Evolutionary conservation across 2,329 filamentous ascomycete genomes (phyloP).

Genomic region (Delphinella strobiligena): DNA sequence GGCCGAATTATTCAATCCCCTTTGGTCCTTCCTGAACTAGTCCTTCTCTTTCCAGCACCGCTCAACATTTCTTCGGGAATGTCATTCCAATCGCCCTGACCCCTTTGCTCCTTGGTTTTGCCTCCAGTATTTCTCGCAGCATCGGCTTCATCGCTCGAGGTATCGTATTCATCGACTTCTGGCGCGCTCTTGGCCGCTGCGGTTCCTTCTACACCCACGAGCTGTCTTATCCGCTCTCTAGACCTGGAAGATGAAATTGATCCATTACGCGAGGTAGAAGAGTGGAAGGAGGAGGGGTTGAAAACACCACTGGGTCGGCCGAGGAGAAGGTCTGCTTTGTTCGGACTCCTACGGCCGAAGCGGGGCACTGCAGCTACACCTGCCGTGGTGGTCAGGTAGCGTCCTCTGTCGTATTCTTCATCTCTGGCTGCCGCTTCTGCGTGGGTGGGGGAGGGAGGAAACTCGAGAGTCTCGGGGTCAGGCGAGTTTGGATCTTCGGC

Average conservation of each 20-base stretch:
- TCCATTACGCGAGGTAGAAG: slow-evolving; percentile 12
- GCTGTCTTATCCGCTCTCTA: slow-evolving; percentile 13
- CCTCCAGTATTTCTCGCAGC: slow-evolving; percentile 10
- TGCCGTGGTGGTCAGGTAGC: slow-evolving; percentile 23
- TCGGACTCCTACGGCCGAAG: slow-evolving; percentile 24
- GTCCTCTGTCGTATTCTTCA: slow-evolving; percentile 17
- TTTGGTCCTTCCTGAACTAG: too few species aligned
- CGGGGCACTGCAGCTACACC: slow-evolving; percentile 21
- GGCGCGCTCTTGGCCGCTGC: too few species aligned
- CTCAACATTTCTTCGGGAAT: slow-evolving; percentile 31
- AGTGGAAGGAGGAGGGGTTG: neutral
- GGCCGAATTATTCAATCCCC: too few species aligned
- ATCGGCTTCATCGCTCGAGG: slow-evolving; percentile 26
- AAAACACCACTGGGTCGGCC: slow-evolving; percentile 14
- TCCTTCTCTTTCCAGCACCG: too few species aligned
- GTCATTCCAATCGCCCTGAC: slow-evolving; percentile 33
- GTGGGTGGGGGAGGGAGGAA: slow-evolving; percentile 3
- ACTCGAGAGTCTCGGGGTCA: slow-evolving; percentile 4
- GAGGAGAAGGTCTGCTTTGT: slow-evolving; percentile 30
- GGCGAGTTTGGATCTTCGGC: slow-evolving; percentile 18
- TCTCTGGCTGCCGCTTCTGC: neutral
- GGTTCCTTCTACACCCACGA: too few species aligned
- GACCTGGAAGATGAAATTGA: neutral
- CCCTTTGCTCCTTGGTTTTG: slow-evolving; percentile 14
- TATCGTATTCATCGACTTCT: slow-evolving; percentile 16